Conservation (phyloP, 202 grass and related monocot genomes). For the Zizania palustris region DNA sequence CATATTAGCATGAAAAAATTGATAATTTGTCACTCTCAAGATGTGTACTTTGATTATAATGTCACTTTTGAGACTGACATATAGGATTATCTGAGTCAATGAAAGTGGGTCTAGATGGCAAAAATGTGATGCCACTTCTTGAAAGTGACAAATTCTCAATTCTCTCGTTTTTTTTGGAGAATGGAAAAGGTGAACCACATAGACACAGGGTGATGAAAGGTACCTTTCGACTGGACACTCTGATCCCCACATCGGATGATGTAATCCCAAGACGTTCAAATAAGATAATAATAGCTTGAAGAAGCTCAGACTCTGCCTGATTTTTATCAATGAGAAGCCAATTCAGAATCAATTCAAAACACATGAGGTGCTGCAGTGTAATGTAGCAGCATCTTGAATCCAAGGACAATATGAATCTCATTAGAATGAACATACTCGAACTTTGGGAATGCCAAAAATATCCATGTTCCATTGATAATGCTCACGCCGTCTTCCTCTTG, state of each 20-base stretch:
- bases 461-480: slow-evolving; percentile 99
- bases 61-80: too few species aligned
- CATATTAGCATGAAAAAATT: too few species aligned
- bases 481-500: slow-evolving; percentile 75
- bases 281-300: slow-evolving; percentile 79
- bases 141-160: too few species aligned
- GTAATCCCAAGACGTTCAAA: slow-evolving; percentile 75
- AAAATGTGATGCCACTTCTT: too few species aligned
- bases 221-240: slow-evolving; percentile 85
- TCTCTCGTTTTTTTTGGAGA: too few species aligned
- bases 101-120: too few species aligned
- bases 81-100: too few species aligned
- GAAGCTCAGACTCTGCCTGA: slow-evolving; percentile 81
- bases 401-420: not conserved
- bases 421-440: slow-evolving; percentile 53
- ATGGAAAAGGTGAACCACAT: slow-evolving; percentile 1
- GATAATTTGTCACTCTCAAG: too few species aligned
- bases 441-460: slow-evolving; percentile 76
- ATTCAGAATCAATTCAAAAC: slow-evolving; percentile 10
- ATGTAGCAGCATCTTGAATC: not conserved
- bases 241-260: slow-evolving; percentile 74
- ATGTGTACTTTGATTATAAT: too few species aligned
- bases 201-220: not conserved
- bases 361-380: not conserved
- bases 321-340: slow-evolving; percentile 14